phyloP scores from a whole-genome alignment of 2,329 filamentous ascomycete species.

The Aspergillus sp. region DNA sequence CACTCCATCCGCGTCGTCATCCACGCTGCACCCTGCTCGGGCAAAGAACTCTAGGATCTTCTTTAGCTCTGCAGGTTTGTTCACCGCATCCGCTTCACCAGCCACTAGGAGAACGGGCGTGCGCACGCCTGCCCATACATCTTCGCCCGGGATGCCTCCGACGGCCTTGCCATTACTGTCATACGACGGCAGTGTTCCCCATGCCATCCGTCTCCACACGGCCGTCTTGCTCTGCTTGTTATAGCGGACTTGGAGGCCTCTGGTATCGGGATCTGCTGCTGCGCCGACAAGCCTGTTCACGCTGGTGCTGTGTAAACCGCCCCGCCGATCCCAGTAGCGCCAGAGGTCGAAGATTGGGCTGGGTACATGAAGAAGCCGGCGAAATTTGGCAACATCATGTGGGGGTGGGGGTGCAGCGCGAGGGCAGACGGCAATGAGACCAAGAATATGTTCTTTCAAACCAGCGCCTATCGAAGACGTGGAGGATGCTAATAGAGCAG shows the following conservation, averaged over 20 bases:
- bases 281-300: conserved; percentile 69
- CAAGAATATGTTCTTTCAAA: conserved; percentile 67
- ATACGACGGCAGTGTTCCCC: conserved; percentile 67
- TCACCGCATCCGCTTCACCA: conserved; percentile 74
- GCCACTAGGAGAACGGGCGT: conserved; percentile 77
- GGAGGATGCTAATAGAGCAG: conserved; percentile 68
- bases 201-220: conserved; percentile 80
- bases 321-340: conserved; percentile 75
- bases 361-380: conserved; percentile 68
- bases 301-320: conserved; percentile 75
- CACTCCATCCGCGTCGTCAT: conserved; percentile 27
- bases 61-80: conserved; percentile 68
- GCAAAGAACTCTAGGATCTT: conserved; percentile 60
- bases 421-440: conserved; percentile 80
- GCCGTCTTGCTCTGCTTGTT: conserved; percentile 82
- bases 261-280: conserved; percentile 43
- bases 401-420: conserved; percentile 64
- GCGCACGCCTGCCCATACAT: conserved; percentile 71
- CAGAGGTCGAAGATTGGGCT: conserved; percentile 69
- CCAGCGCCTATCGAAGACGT: conserved; percentile 54
- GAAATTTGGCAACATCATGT: conserved; percentile 53
- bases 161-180: conserved; percentile 49
- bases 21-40: conserved; percentile 26
- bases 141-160: conserved; percentile 68
- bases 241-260: conserved; percentile 47